Conservation (phyloP, 192 early-diverging fungal genomes). For the Powellomyces hirtus region DNA sequence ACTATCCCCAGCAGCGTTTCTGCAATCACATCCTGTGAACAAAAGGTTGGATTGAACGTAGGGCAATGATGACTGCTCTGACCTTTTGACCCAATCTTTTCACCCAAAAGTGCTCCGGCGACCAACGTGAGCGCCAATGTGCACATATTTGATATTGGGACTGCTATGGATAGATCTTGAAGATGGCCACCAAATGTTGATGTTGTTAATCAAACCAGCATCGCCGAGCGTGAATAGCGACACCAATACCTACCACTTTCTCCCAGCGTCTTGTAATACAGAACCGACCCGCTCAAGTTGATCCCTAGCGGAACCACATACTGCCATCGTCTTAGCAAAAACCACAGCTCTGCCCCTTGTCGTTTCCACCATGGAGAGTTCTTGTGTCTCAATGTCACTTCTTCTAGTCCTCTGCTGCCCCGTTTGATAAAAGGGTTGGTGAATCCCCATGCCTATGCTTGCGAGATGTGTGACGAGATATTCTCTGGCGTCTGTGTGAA, state of each 20-base stretch:
- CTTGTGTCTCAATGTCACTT: slow-evolving; percentile 44
- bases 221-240: neutral
- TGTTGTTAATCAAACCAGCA: neutral
- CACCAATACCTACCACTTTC: slow-evolving; percentile 51
- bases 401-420: slow-evolving; percentile 78
- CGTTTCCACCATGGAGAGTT: slow-evolving; percentile 48
- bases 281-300: slow-evolving; percentile 87
- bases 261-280: slow-evolving; percentile 92
- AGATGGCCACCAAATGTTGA: neutral
- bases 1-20: slow-evolving; percentile 31
- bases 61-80: slow-evolving; percentile 9
- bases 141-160: slow-evolving; percentile 89
- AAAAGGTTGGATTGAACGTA: neutral
- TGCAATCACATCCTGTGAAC: neutral
- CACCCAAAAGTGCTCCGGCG: slow-evolving; percentile 77
- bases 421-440: slow-evolving; percentile 96
- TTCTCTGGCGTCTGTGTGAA: neutral
- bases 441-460: slow-evolving; percentile 70
- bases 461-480: neutral
- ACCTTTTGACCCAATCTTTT: slow-evolving; percentile 66
- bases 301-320: slow-evolving; percentile 83
- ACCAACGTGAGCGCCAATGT: slow-evolving; percentile 84
- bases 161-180: slow-evolving; percentile 82
- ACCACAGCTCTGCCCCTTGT: slow-evolving; percentile 64
- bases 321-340: slow-evolving; percentile 83